Base-by-base conservation (phyloP, 2,329 filamentous ascomycete species). In the Raffaelea deltoideospora region DNA sequence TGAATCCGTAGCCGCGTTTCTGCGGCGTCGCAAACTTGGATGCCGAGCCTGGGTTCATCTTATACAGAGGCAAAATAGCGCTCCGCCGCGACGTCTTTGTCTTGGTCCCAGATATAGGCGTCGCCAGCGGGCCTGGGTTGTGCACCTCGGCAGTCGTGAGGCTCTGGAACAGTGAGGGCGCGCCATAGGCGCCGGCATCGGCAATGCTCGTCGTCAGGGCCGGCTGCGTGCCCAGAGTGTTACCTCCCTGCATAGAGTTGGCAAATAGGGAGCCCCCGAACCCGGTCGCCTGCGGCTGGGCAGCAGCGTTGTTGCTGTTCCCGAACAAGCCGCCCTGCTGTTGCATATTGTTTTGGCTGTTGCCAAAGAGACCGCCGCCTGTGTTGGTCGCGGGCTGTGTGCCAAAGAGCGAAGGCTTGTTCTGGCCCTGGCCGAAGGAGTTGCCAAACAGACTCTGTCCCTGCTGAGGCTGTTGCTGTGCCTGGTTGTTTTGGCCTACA, bases 121-220 rank as follows among this genome's bases (percentile, higher is more conserved):
- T 96, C 9, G 88, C 90, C 45, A 98, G 68, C 3, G 92, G 90
- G 3, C 90, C 90, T 3, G 86, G 82, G 49, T 86, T 86, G 55
- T 56, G 68, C 37, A 64, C 60, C 60, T 59, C 82, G 59, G 51
- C 76, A 52, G 53, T 67, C 46, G 66, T 66, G 14, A 95, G 62
- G 37, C 77, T 79, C 23, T 77, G 73, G 56, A 96, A 96, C 17
- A 98, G 69, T 2, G 85, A 84, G 32, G 83, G 74, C 37, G 83
- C 86, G 29, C 90, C 90, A 51, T 93, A 98, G 0, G 92, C 88
- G 36, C 82, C 85, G n/a, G 76, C 67, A 45, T 88, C 85, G 41
- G 76, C 76, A 38, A 92, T 72, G 42, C 84, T 90, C 5, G 86
- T 78, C 24, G 80, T 85, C 40, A 94, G 63, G 15, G 69, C 61